Evolutionary conservation across 2,329 filamentous ascomycete species (phyloP).

Genomic region (Sporothrix mexicana): DNA sequence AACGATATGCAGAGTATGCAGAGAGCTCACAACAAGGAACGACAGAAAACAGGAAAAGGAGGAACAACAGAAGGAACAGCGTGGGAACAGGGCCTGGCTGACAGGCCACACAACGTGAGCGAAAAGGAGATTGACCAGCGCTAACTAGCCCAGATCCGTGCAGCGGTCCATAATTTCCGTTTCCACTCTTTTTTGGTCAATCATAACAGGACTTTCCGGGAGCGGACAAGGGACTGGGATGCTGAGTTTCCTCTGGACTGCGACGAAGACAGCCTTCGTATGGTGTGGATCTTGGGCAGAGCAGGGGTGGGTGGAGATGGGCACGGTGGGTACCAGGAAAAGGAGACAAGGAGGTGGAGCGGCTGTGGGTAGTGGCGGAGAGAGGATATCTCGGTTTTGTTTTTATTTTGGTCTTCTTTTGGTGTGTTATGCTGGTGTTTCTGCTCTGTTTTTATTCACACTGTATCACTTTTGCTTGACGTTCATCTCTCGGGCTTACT

Average conservation of each 20-base stretch:
- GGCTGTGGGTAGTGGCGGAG: slow-evolving; percentile 7
- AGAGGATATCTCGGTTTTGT: slow-evolving; percentile 19
- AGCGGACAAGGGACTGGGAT: slow-evolving; percentile 25
- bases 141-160: slow-evolving; percentile 36
- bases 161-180: slow-evolving; percentile 34
- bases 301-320: slow-evolving; percentile 15
- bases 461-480: neutral
- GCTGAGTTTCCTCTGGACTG: slow-evolving; percentile 10
- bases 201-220: slow-evolving; percentile 33
- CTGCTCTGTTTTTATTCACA: neutral
- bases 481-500: neutral
- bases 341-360: slow-evolving; percentile 11
- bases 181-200: slow-evolving; percentile 25
- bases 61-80: slow-evolving; percentile 9
- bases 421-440: neutral
- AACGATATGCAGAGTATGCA: slow-evolving; percentile 3
- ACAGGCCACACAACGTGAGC: slow-evolving; percentile 16
- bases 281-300: slow-evolving; percentile 29
- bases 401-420: slow-evolving; percentile 13
- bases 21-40: neutral
- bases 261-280: slow-evolving; percentile 27
- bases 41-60: neutral
- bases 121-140: slow-evolving; percentile 37
- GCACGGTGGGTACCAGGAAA: slow-evolving; percentile 20
- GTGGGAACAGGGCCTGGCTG: slow-evolving; percentile 16